Conservation (phyloP, 495 filamentous ascomycete species). For the Podospora pseudopauciseta region DNA sequence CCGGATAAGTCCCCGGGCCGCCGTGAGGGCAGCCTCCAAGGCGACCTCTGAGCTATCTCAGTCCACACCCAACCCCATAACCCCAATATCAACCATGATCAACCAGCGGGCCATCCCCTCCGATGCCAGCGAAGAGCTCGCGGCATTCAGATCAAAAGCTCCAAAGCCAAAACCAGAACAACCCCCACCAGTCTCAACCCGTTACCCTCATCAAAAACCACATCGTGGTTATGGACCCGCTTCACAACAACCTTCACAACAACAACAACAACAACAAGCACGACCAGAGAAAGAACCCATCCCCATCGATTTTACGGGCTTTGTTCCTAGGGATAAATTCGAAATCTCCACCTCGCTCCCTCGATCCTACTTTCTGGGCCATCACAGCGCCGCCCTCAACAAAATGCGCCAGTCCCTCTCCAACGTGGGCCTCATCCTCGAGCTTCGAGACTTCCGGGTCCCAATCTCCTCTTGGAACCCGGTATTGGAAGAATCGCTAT, state of each 20-base stretch:
- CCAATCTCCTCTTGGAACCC: constrained; percentile 88
- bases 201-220: neutral
- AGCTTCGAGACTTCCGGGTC: constrained; percentile 90
- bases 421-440: constrained; percentile 81
- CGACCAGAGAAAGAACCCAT: neutral
- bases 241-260: neutral
- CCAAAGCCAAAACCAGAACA: neutral
- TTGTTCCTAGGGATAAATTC: constrained; percentile 71
- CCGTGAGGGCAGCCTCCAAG: neutral
- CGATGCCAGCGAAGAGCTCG: neutral
- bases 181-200: constrained; percentile 6
- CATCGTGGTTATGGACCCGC: too few relatives aligned
- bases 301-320: constrained; percentile 30
- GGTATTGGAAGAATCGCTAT: constrained; percentile 75
- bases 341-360: constrained; percentile 61
- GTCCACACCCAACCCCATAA: neutral
- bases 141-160: neutral
- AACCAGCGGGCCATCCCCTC: neutral
- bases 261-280: neutral
- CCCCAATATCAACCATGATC: neutral
- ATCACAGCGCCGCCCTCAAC: constrained; percentile 77
- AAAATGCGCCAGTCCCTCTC: constrained; percentile 83
- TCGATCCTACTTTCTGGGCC: constrained; percentile 93
- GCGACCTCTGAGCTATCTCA: neutral
- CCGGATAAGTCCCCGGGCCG: neutral